phyloP scores from a whole-genome alignment of 139 green algal genomes.

The Chlorella sp. region DNA sequence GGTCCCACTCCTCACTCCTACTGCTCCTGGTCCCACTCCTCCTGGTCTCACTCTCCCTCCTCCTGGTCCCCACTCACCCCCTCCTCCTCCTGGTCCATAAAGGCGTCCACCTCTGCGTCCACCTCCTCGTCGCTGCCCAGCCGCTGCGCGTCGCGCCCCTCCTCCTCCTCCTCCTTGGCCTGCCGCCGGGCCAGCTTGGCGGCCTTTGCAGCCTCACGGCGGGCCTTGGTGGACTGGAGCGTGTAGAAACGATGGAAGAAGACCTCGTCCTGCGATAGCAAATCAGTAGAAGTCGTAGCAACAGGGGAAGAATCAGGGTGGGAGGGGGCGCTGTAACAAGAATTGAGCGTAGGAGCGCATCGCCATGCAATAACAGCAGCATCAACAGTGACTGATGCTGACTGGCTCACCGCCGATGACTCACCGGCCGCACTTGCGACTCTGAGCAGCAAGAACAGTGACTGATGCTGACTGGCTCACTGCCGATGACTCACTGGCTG shows the following conservation, averaged over 20 bases:
- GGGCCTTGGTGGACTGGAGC: constrained; percentile 32
- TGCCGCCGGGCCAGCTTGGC: constrained; percentile 2
- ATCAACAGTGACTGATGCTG: background rate
- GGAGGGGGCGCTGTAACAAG: no score
- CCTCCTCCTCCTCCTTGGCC: constrained; percentile 17
- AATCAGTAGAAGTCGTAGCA: no score
- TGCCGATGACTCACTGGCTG: no score
- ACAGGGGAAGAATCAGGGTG: no score
- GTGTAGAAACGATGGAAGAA: constrained; percentile 48
- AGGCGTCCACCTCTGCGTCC: constrained; percentile 25
- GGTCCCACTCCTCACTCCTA: background rate
- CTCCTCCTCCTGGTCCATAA: constrained; percentile 19
- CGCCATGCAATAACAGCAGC: background rate
- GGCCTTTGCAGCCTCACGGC: constrained; percentile 15
- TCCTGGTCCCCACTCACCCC: constrained; percentile 2
- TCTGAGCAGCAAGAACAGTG: background rate
- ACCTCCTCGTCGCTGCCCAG: constrained; percentile 15
- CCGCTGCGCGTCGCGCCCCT: constrained; percentile 13
- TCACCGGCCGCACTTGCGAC: no score
- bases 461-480: no score
- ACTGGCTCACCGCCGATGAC: no score
- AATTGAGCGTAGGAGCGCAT: no score
- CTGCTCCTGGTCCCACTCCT: background rate
- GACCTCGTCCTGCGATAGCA: constrained; percentile 10
- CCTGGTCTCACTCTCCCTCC: background rate